Base-by-base conservation (phyloP, 2,329 filamentous ascomycete genomes). In the Penicillium palitans region DNA sequence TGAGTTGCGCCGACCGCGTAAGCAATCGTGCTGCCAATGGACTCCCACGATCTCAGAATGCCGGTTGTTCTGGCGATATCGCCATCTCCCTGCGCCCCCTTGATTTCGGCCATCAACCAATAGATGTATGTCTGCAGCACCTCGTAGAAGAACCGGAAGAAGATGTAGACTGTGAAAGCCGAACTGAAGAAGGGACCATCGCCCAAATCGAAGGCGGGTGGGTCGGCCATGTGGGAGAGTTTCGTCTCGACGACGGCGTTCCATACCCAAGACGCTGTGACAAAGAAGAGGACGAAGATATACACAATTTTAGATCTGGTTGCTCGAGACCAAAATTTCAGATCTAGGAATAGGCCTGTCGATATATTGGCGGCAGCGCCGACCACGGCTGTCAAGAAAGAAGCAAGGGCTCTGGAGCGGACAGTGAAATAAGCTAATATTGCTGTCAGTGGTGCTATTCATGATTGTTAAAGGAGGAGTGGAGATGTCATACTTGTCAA, bases 51-150 rank as follows among this genome's bases (percentile, higher is more conserved):
- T 45, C 70, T 59, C 19, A 73, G 48, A 24, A 72, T 72, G 0
- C 70, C 70, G 3, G 70, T 73, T 10, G 69, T 72, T 42, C 70
- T 60, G 1, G 70, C 65, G 24, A 73, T 66, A 44, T 71, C 70
- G 2, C 70, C 70, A n/a, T 72, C 67, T 15, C 55, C 60, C 59
- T 72, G 68, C 1, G 68, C 67, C 6, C 63, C 63, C 37, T 64
- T 65, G 44, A 65, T 64, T 37, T 62, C 61, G n/a, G 63, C 81
- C 1, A 83, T 72, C 15, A 81, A 67, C 79, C 80, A 83, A 67
- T 82, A 83, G 0, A 81, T 77, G 55, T 81, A 82, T 71, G 82
- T 82, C 62, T 79, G 79, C 44, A 82, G 77, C 0, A 78, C 79
- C 61, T 83, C 81, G 57, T 83, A 82, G 69, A 82, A 76, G 65